Percentiles rank a stretch among this genome's conserved stretches.
These are phyloP conservation scores for Backusella luteola DNA, from an alignment of 192 early-diverging fungal species.

Conservation along the genomic window DNA sequence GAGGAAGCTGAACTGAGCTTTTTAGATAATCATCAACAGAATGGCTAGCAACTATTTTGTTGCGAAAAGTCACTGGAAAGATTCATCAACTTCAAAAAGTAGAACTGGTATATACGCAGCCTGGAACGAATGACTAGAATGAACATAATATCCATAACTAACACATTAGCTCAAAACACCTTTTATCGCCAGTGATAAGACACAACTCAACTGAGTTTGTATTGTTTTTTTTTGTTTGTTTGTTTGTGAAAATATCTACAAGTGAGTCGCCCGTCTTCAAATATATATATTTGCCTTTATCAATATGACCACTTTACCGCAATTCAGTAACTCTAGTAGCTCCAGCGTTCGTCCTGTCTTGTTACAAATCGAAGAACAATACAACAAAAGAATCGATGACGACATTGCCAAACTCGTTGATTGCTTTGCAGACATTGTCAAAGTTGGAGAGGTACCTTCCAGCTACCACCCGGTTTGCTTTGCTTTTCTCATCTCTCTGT, in stretches of 20 bases:
- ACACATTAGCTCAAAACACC: no score
- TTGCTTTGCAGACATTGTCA: constrained; percentile 53
- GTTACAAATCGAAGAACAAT: constrained; percentile 52
- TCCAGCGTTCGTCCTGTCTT: constrained; percentile 22
- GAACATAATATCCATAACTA: no score
- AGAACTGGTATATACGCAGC: no score
- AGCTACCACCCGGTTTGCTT: background rate
- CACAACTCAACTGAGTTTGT: background rate
- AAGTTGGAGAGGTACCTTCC: constrained; percentile 42
- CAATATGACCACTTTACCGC: background rate
- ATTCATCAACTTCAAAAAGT: no score
- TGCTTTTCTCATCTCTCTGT: constrained; percentile 7
- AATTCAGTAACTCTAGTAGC: background rate
- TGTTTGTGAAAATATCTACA: background rate
- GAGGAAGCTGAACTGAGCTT: no score
- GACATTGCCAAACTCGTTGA: constrained; percentile 50
- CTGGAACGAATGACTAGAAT: no score
- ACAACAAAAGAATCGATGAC: constrained; percentile 49
- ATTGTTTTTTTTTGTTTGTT: background rate
- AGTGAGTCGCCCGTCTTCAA: no score
- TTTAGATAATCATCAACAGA: no score
- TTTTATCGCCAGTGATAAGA: no score
- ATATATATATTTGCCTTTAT: background rate
- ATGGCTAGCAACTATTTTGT: no score
- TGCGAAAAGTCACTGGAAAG: no score